Evolutionary conservation across 1,284 basidiomycete genomes (phyloP).

Genomic region (Pseudomicrostroma phylloplanum): DNA sequence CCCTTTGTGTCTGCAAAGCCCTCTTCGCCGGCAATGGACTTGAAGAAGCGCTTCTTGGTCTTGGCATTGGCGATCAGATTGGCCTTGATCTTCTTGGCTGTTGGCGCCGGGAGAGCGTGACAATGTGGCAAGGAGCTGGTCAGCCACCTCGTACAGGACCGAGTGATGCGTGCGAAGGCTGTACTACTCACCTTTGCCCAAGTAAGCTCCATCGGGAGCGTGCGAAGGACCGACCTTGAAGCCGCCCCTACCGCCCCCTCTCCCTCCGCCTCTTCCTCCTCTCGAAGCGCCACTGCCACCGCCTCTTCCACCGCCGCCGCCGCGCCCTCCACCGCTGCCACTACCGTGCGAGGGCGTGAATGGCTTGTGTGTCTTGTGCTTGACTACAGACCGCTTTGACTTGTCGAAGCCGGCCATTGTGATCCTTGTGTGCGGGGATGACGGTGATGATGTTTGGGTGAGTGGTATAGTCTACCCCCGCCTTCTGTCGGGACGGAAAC

Average conservation of each 20-base stretch:
- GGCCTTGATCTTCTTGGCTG: slow-evolving; percentile 56
- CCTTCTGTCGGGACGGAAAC: too few relatives aligned
- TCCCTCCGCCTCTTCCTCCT: slow-evolving; percentile 8
- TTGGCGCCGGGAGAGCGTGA: neutral
- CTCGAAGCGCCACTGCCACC: too few relatives aligned
- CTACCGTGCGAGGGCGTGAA: neutral
- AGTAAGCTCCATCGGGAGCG: slow-evolving; percentile 44
- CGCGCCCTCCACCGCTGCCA: neutral
- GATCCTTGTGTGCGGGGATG: too few relatives aligned
- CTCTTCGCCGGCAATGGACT: slow-evolving; percentile 53
- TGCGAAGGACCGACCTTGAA: slow-evolving; percentile 45
- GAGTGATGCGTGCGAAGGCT: too few relatives aligned
- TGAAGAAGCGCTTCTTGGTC: slow-evolving; percentile 56
- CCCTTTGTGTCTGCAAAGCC: slow-evolving; percentile 16
- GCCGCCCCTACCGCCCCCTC: slow-evolving; percentile 21
- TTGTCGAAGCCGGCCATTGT: slow-evolving; percentile 6
- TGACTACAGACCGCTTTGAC: slow-evolving; percentile 11
- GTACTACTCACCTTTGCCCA: slow-evolving; percentile 27
- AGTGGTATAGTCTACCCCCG: too few relatives aligned
- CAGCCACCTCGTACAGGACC: neutral
- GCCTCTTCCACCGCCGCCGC: slow-evolving; percentile 6
- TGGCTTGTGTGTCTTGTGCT: slow-evolving; percentile 13
- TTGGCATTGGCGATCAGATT: slow-evolving; percentile 56
- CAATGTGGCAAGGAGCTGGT: neutral
- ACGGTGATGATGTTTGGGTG: too few relatives aligned